Conservation (phyloP, 1,284 basidiomycete genomes). For the Omphalotus olearius region DNA sequence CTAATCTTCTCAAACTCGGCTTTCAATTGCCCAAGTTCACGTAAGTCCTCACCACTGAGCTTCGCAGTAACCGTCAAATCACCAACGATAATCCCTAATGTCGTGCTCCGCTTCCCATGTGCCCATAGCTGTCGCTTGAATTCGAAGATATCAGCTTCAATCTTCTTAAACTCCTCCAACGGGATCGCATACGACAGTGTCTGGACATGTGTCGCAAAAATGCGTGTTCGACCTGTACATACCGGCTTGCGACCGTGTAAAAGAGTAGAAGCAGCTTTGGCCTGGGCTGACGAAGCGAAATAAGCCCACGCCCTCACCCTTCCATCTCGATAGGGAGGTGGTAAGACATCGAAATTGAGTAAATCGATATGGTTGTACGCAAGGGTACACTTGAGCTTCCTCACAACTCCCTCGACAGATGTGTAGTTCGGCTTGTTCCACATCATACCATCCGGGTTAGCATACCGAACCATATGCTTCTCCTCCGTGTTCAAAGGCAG, state of each 20-base stretch:
- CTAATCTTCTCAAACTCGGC: conserved; percentile 53
- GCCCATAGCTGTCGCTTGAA: conserved; percentile 25
- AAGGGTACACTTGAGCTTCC: conserved; percentile 36
- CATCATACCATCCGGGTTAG: conserved; percentile 44
- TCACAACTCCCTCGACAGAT: conserved; percentile 32
- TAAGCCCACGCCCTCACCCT: conserved; percentile 47
- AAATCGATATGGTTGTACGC: conserved; percentile 33
- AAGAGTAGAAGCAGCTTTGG: conserved; percentile 40
- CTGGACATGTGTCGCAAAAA: conserved; percentile 48
- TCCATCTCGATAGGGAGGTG: conserved; percentile 49
- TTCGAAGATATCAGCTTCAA: conserved; percentile 33
- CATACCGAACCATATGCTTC: conserved; percentile 41
- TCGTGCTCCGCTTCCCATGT: conserved; percentile 15
- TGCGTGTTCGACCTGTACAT: conserved; percentile 35
- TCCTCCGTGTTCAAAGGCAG: conserved; percentile 43
- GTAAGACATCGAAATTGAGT: conserved; percentile 38
- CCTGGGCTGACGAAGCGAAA: conserved; percentile 44
- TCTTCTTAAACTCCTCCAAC: conserved; percentile 28
- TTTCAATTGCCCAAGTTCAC: conserved; percentile 49
- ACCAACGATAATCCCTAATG: conserved; percentile 25
- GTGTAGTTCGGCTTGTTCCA: conserved; percentile 47
- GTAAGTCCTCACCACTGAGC: conserved; percentile 40
- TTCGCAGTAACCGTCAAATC: conserved; percentile 32
- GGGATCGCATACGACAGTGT: conserved; percentile 41
- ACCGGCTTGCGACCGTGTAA: conserved; percentile 41